Evolutionary conservation across 257 asterid species (phyloP).

Genomic region (Ligustrum vulgare): DNA sequence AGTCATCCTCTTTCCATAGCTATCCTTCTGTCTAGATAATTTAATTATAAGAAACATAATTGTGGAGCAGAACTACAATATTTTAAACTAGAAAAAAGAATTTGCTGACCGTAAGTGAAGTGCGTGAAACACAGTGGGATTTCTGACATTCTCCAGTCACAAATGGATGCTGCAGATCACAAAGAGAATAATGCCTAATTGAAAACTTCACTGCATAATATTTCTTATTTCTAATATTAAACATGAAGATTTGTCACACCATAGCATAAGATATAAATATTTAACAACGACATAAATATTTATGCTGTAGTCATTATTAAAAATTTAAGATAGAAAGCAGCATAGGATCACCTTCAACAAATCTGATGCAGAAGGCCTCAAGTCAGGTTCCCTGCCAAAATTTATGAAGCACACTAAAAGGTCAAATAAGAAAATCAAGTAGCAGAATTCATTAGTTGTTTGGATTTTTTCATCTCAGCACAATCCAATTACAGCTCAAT

Average conservation of each 20-base stretch:
- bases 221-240: conserved; percentile 11
- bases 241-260: conserved; percentile 2
- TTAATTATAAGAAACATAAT: conserved; percentile 17
- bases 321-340: conserved; percentile 6
- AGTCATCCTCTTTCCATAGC: conserved; percentile 48
- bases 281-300: neutral
- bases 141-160: conserved; percentile 77
- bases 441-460: conserved; percentile 1
- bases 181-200: conserved; percentile 23
- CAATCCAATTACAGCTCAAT: neutral
- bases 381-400: conserved; percentile 78
- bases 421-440: conserved; percentile 8
- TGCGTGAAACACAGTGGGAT: conserved; percentile 47
- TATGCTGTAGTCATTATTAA: conserved; percentile 5
- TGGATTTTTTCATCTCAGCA: conserved; percentile 8
- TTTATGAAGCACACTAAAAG: conserved; percentile 9
- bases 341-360: conserved; percentile 66
- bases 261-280: conserved; percentile 3
- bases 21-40: conserved; percentile 51
- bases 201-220: neutral
- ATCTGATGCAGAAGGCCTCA: conserved; percentile 81
- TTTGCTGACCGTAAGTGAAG: conserved; percentile 58
- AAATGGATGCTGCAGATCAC: conserved; percentile 80
- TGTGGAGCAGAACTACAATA: conserved; percentile 4
- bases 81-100: conserved; percentile 23